Percentiles rank a stretch among this genome's conserved stretches.
phyloP scores from a whole-genome alignment of 2,329 filamentous ascomycete species.

The Xylaria sp. region DNA sequence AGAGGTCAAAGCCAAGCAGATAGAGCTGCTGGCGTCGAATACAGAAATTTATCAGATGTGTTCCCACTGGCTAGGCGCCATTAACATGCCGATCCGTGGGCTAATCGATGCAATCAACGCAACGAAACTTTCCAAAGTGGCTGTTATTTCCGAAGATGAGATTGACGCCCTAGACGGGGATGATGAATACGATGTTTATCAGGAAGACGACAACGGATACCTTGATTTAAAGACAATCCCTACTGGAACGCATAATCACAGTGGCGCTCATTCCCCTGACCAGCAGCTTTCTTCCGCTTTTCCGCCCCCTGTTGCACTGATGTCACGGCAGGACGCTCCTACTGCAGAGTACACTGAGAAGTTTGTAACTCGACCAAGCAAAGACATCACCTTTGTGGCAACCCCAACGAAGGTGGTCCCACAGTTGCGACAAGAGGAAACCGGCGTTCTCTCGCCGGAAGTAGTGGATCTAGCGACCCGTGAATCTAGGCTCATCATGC shows the following conservation, averaged over 20 bases:
- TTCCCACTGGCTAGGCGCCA: conserved; percentile 40
- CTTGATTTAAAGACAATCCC: not conserved
- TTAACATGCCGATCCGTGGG: conserved; percentile 36
- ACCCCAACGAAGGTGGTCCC: not conserved
- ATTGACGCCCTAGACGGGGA: conserved; percentile 17
- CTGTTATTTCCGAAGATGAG: not conserved
- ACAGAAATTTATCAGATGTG: conserved; percentile 36
- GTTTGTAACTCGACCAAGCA: not conserved
- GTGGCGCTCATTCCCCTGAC: not conserved
- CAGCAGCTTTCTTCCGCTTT: not conserved
- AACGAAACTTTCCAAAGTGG: not conserved
- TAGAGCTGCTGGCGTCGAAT: conserved; percentile 37
- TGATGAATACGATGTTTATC: conserved; percentile 28
- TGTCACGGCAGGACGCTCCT: not conserved
- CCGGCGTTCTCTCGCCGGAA: not conserved
- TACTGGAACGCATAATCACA: not conserved
- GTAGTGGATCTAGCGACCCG: not conserved
- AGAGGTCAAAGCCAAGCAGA: conserved; percentile 37
- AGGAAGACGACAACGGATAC: not conserved
- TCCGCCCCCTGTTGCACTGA: not conserved
- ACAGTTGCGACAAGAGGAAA: not conserved
- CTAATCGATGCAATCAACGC: conserved; percentile 2
- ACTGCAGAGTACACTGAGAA: not conserved
- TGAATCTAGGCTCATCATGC: conserved; percentile 1
- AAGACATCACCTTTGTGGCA: not conserved